A percentile compares a stretch with the other conserved stretches of the same genome.
phyloP scores from a whole-genome alignment of 352 stramenopile species.

The Globisporangium alternatum region DNA sequence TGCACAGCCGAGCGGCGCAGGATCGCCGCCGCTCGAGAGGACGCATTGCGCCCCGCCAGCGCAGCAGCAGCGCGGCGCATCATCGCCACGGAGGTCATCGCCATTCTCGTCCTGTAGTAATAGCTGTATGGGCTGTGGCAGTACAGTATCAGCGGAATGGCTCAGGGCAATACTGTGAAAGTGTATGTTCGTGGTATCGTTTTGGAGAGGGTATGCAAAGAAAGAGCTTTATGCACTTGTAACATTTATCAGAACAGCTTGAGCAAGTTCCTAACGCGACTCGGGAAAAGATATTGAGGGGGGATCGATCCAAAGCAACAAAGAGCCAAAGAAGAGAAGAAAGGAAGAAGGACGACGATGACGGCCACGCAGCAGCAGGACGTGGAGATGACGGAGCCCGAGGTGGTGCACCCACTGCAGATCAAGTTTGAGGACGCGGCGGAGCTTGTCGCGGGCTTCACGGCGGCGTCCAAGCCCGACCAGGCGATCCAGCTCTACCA shows the following conservation, averaged over 20 bases:
- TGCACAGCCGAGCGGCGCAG: background rate
- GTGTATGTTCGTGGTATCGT: background rate
- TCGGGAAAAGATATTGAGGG: conserved; percentile 15
- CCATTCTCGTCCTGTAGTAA: background rate
- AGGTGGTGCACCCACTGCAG: conserved; percentile 72
- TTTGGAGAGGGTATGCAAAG: background rate
- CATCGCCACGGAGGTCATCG: conserved; percentile 2
- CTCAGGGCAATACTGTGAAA: background rate
- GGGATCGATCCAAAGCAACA: conserved; percentile 5
- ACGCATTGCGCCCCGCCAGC: background rate
- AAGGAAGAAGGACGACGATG: conserved; percentile 2
- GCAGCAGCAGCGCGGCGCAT: conserved; percentile 7
- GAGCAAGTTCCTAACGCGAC: too few relatives aligned
- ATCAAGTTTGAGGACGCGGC: conserved; percentile 71
- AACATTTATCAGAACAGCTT: background rate
- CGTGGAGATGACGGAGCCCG: conserved; percentile 70
- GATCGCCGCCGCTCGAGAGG: background rate
- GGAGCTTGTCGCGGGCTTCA: conserved; percentile 41
- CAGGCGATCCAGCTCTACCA: conserved; percentile 61
- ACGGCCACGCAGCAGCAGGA: conserved; percentile 33
- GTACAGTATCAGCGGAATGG: background rate
- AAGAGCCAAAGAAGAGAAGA: conserved; percentile 1
- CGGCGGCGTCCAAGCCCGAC: conserved; percentile 34
- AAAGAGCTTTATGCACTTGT: background rate
- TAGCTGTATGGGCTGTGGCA: background rate